Conservation (phyloP, 306 rosid species). For the Rubus idaeus region DNA sequence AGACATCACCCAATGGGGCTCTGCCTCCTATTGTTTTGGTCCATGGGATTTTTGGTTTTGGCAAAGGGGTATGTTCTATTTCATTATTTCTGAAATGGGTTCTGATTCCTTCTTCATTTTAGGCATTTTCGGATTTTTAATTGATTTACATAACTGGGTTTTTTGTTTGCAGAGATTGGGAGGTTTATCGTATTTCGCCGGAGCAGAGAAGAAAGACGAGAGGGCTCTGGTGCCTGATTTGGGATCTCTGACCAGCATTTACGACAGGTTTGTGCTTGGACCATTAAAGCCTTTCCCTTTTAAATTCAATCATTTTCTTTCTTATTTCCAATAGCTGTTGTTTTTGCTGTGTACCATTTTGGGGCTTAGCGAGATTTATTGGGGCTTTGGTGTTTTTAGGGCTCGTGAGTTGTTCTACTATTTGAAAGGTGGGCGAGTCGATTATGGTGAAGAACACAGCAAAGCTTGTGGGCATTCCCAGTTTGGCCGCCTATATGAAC, state of each 20-base stretch:
- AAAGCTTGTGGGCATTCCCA: constrained; percentile 76
- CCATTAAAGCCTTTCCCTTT: background rate
- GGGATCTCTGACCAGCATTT: constrained; percentile 87
- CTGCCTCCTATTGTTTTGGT: constrained; percentile 91
- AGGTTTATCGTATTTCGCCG: constrained; percentile 81
- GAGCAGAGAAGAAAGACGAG: constrained; percentile 96
- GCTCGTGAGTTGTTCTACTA: constrained; percentile 94
- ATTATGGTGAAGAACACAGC: constrained; percentile 96
- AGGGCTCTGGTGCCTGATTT: constrained; percentile 98
- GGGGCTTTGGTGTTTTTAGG: constrained; percentile 44
- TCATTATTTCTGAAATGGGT: constrained; percentile 4
- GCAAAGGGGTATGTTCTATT: constrained; percentile 66
- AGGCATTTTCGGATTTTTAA: background rate
- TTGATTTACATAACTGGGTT: background rate
- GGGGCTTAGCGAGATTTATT: background rate
- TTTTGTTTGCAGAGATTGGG: constrained; percentile 61
- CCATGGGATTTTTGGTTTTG: constrained; percentile 98
- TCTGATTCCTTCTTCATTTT: background rate
- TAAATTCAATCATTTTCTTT: background rate
- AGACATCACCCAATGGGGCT: constrained; percentile 19
- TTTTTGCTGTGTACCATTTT: background rate
- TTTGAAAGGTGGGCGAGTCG: constrained; percentile 92
- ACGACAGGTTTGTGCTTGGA: constrained; percentile 64
- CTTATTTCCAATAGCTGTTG: background rate
- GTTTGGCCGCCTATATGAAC: constrained; percentile 77